These are phyloP conservation scores for Malus sieversii DNA, from an alignment of 306 rosid genomes.

Conservation along the genomic window DNA sequence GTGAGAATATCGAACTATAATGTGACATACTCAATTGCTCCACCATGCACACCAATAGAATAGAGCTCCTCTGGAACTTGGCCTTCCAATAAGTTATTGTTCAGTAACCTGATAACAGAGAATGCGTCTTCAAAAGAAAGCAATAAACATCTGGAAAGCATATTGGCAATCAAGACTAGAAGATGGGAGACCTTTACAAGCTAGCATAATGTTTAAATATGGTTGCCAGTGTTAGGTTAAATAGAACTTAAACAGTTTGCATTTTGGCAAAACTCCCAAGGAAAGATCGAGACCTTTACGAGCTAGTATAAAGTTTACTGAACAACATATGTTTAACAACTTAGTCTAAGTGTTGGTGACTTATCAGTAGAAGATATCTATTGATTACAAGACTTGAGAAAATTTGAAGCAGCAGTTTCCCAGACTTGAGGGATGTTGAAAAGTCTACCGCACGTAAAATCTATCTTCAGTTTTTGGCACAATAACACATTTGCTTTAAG, in stretches of 20 bases:
- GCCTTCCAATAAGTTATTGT: conserved; percentile 75
- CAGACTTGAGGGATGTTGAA: not conserved
- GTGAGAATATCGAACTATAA: not conserved
- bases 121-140: conserved; percentile 16
- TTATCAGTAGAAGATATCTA: not conserved
- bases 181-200: no score
- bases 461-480: not conserved
- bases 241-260: not conserved
- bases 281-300: not conserved
- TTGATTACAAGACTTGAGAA: not conserved
- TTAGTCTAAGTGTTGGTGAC: not conserved
- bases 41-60: conserved; percentile 92
- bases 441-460: not conserved
- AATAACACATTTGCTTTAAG: not conserved
- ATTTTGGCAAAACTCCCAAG: not conserved
- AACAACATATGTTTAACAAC: not conserved
- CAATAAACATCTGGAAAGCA: not conserved
- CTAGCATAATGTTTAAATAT: no score
- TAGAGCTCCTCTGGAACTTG: conserved; percentile 74
- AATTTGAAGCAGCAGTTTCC: not conserved
- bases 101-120: conserved; percentile 59
- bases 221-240: not conserved
- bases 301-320: not conserved
- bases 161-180: not conserved
- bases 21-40: conserved; percentile 75